phyloP scores from a whole-genome alignment of 495 filamentous ascomycete genomes.

The Aspergillus leporis region DNA sequence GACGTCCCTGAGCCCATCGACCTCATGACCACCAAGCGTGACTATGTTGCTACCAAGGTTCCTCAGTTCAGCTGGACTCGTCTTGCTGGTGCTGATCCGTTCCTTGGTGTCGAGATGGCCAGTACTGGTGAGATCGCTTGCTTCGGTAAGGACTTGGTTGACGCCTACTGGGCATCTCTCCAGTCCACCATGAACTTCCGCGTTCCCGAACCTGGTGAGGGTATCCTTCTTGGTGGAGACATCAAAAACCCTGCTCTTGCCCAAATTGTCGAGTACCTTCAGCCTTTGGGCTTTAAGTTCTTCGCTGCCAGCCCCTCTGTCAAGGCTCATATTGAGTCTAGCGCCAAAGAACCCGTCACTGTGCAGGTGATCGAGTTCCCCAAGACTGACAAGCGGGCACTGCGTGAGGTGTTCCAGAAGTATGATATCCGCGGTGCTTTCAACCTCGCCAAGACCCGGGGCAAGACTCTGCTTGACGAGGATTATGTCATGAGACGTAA shows the following conservation, averaged over 20 bases:
- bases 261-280: conserved; percentile 77
- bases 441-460: conserved; percentile 85
- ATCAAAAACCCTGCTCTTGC: conserved; percentile 63
- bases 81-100: conserved; percentile 96
- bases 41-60: conserved; percentile 96
- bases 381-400: conserved; percentile 89
- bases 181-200: conserved; percentile 99
- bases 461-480: conserved; percentile 81
- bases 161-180: conserved; percentile 95
- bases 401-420: conserved; percentile 95
- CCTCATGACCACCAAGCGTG: conserved; percentile 81
- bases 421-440: conserved; percentile 95
- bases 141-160: conserved; percentile 92
- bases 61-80: conserved; percentile 99
- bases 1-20: conserved; percentile 85
- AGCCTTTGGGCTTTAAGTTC: conserved; percentile 90
- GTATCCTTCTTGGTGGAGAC: conserved; percentile 91
- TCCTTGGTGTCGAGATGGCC: conserved; percentile 97
- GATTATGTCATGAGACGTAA: conserved; percentile 99
- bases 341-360: conserved; percentile 59
- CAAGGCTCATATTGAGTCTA: conserved; percentile 77
- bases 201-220: conserved; percentile 87
- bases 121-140: conserved; percentile 97
- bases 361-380: conserved; percentile 98
- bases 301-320: conserved; percentile 80